Percentiles rank a stretch among this genome's conserved stretches.
Evolutionary conservation across 352 stramenopile species (phyloP).

Genomic region (Pythium biforme): DNA sequence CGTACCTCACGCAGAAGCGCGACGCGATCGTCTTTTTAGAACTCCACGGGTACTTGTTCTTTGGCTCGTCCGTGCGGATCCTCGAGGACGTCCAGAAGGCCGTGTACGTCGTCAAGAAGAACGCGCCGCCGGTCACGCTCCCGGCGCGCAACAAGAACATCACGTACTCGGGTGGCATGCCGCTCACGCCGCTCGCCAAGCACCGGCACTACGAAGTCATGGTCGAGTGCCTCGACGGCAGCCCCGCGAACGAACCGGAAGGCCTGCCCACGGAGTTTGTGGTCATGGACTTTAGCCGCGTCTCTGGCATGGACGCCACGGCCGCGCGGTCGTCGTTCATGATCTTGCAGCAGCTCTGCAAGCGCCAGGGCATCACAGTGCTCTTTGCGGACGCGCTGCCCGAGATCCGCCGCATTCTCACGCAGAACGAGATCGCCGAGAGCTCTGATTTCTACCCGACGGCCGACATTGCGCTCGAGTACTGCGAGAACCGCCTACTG

Average conservation of each 20-base stretch:
- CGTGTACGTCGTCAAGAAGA: slow-evolving; percentile 57
- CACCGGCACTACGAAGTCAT: slow-evolving; percentile 40
- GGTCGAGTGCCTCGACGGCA: slow-evolving; percentile 76
- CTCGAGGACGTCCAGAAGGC: slow-evolving; percentile 77
- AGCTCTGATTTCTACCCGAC: slow-evolving; percentile 60
- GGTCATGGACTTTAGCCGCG: slow-evolving; percentile 88
- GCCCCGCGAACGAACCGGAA: slow-evolving; percentile 37
- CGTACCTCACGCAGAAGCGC: slow-evolving; percentile 56
- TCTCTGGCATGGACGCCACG: slow-evolving; percentile 89
- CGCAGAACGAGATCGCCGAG: slow-evolving; percentile 80
- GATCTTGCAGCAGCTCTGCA: slow-evolving; percentile 82
- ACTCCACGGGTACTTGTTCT: slow-evolving; percentile 85
- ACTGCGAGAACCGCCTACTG: slow-evolving; percentile 71
- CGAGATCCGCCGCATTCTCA: slow-evolving; percentile 59
- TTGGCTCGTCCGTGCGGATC: slow-evolving; percentile 82
- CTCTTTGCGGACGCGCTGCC: slow-evolving; percentile 70
- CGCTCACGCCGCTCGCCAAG: slow-evolving; percentile 48
- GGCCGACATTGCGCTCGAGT: slow-evolving; percentile 71
- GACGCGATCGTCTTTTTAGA: slow-evolving; percentile 79
- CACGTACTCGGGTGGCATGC: slow-evolving; percentile 29
- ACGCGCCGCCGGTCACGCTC: slow-evolving; percentile 13
- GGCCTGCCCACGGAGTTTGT: slow-evolving; percentile 77
- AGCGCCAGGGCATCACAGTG: slow-evolving; percentile 60
- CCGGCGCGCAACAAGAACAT: slow-evolving; percentile 19
- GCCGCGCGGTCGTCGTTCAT: slow-evolving; percentile 80